Evolutionary conservation across 192 early-diverging fungal species (phyloP).

Genomic region (Coemansia sp.): DNA sequence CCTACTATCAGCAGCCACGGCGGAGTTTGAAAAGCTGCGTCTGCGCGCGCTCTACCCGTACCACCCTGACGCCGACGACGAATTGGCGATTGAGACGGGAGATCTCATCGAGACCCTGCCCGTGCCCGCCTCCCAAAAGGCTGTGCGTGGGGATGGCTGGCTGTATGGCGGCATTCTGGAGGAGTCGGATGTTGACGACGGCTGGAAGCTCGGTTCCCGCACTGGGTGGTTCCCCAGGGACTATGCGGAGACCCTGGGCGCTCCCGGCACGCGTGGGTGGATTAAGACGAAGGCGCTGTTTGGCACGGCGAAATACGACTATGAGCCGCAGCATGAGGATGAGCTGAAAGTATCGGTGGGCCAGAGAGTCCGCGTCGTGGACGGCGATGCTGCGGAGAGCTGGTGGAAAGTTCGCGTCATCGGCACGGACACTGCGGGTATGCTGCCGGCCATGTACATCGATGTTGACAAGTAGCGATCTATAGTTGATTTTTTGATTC

Average conservation of each 20-base stretch:
- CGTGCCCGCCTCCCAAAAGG: neutral
- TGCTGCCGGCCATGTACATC: conserved; percentile 52
- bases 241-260: conserved; percentile 38
- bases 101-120: conserved; percentile 39
- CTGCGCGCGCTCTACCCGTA: conserved; percentile 45
- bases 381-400: conserved; percentile 46
- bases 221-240: conserved; percentile 47
- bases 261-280: conserved; percentile 35
- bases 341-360: conserved; percentile 32
- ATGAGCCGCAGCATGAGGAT: conserved; percentile 47
- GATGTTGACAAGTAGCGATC: conserved; percentile 36
- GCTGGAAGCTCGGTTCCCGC: conserved; percentile 32
- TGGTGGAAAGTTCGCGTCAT: conserved; percentile 49
- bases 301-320: conserved; percentile 44
- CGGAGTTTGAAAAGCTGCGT: conserved; percentile 18
- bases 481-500: neutral
- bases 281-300: conserved; percentile 37
- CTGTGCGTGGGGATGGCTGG: conserved; percentile 32
- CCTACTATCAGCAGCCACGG: conserved; percentile 5
- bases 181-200: conserved; percentile 29
- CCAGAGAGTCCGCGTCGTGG: conserved; percentile 39
- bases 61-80: conserved; percentile 1
- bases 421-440: conserved; percentile 6
- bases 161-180: conserved; percentile 40
- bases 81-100: conserved; percentile 35